Evolutionary conservation across 192 early-diverging fungal genomes (phyloP), one percentile per base, ranked within the genome.

Genomic region (Dissophora globulifera): DNA sequence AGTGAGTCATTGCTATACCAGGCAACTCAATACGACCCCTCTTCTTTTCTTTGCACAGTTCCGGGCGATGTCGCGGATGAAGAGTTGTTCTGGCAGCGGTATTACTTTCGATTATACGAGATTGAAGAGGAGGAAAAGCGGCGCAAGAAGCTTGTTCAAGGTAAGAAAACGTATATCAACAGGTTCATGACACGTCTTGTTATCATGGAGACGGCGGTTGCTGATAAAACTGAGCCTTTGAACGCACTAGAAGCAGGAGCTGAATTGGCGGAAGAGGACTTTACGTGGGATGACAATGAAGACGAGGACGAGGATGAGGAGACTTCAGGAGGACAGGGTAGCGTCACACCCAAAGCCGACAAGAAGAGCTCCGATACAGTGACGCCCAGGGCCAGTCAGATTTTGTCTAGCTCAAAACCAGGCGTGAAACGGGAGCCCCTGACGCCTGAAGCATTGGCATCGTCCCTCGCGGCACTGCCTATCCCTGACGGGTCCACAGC

Each of bases 91-190:
- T 86, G 84, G 84, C 75, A 62, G 9, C 71, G 84, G 25, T 86
- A 86, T 35, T 79, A 82, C 31, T 86, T 82, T 58, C 80, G 81
- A 42, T 45, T 78, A 2, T 83, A 67, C 53, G 79, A 83, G 38
- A 80, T 86, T 41, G 84, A 86, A n/a, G 82, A 86, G 47, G 84
- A 83, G 27, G 84, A 86, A 43, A 79, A 86, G 51, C 66, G 71
- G 26, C 82, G 82, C 23, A 49, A 80, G 53, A 60, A 80, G 52
- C 72, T 84, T 60, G 80, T 81, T 12, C 70, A 81, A 67, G 80
- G 83, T 81, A 81, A 50, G n/a, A n/a, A n/a, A n/a, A n/a, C n/a
- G n/a, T n/a, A n/a, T n/a, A n/a, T n/a, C n/a, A n/a, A n/a, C n/a
- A n/a, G n/a, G n/a, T n/a, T n/a, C n/a, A n/a, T n/a, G n/a, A n/a